Evolutionary conservation across 139 green algal genomes (phyloP).

Genomic region (Chlamydomonas schloesseri): DNA sequence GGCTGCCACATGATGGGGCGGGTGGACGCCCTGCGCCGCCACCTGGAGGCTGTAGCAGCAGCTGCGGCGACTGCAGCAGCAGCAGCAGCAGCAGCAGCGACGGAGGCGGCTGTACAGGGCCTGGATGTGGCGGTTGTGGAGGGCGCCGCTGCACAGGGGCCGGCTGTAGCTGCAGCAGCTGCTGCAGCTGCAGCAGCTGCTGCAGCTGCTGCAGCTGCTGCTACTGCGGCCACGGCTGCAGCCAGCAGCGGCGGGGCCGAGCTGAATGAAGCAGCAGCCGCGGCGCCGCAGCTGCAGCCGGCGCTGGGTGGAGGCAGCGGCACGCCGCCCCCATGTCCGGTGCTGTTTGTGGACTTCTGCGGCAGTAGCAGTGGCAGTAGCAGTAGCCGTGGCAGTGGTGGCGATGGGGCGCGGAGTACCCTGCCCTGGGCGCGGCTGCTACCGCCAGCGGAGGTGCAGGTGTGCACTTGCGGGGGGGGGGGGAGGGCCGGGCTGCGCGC

Average conservation of each 20-base stretch:
- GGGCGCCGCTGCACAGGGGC: not conserved
- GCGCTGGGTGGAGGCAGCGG: too few species aligned
- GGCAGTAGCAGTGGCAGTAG: not conserved
- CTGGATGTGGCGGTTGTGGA: too few species aligned
- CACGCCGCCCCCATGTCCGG: not conserved
- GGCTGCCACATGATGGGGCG: constrained; percentile 63
- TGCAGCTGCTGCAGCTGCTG: not conserved
- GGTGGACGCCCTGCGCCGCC: not conserved
- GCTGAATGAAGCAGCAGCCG: too few species aligned
- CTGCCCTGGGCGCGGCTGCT: too few species aligned
- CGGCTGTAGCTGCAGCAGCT: not conserved
- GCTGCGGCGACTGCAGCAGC: not conserved
- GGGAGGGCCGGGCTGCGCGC: too few species aligned
- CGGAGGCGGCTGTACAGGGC: too few species aligned
- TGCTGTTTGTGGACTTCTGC: not conserved
- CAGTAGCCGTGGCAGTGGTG: not conserved
- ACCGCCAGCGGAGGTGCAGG: too few species aligned
- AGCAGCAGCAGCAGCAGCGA: not conserved
- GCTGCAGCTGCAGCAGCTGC: not conserved
- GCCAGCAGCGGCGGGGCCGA: too few species aligned
- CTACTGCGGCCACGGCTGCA: too few species aligned
- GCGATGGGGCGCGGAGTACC: not conserved
- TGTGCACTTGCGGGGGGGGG: too few species aligned
- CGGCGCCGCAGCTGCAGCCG: too few species aligned
- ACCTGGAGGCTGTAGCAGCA: not conserved